A percentile compares a stretch with the other conserved stretches of the same genome.
phyloP scores from a whole-genome alignment of 352 stramenopile species.

The Globisporangium acanthophoron region DNA sequence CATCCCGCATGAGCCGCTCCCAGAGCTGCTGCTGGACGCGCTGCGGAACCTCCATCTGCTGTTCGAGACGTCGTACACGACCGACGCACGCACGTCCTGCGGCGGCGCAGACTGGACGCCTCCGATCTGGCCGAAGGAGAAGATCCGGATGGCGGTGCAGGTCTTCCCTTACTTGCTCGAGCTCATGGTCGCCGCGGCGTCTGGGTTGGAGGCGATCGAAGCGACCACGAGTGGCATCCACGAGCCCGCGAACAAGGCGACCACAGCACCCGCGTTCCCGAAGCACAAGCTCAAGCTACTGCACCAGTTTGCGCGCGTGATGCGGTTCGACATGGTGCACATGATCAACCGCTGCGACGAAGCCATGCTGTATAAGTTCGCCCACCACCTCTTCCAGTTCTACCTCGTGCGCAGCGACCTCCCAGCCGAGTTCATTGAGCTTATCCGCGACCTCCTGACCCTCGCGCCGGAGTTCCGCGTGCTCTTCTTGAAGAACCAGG shows the following conservation, averaged over 20 bases:
- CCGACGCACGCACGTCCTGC: background rate
- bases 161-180: slow-evolving; percentile 36
- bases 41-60: slow-evolving; percentile 35
- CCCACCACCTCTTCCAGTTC: slow-evolving; percentile 46
- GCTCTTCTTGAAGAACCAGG: slow-evolving; percentile 43
- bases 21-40: slow-evolving; percentile 24
- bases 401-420: slow-evolving; percentile 29
- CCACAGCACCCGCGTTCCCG: background rate
- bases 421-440: slow-evolving; percentile 27
- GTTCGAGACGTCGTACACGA: slow-evolving; percentile 11
- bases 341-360: slow-evolving; percentile 35
- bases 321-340: slow-evolving; percentile 33
- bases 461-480: slow-evolving; percentile 27
- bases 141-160: slow-evolving; percentile 25
- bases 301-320: slow-evolving; percentile 22
- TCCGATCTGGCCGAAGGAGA: slow-evolving; percentile 22
- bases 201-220: slow-evolving; percentile 18
- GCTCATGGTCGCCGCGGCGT: slow-evolving; percentile 26
- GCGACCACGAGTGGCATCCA: slow-evolving; percentile 1
- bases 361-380: slow-evolving; percentile 25
- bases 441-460: slow-evolving; percentile 36
- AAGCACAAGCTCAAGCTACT: slow-evolving; percentile 22
- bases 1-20: slow-evolving; percentile 37
- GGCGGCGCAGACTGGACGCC: background rate
- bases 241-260: slow-evolving; percentile 6